Evolutionary conservation across 2,329 filamentous ascomycete species (phyloP), one percentile per base, ranked within the genome.

Genomic region (Cladosporium sphaerospermum): DNA sequence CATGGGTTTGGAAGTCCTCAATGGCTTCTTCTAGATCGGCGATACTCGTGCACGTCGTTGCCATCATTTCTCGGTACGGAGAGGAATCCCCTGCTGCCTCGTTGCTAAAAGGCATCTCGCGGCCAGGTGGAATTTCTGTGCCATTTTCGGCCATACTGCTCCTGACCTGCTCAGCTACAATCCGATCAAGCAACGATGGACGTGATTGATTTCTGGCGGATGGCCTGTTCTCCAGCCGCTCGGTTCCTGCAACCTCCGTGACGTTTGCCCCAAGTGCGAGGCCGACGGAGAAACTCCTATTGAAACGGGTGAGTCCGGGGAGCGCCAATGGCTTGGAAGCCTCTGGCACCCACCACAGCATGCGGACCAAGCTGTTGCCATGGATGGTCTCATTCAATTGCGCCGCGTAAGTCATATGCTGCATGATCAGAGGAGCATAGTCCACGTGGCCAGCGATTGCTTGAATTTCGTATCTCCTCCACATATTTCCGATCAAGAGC

Each of bases 351-450:
- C 90, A 91, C 37, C 91, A 66, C 1, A 97, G 76, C 75, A 92
- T 85, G 45, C 90, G 83, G 3, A 95, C 84, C 14, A 84, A 78
- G 3, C 92, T 92, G 65, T 89, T 91, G 28, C 76, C 75, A 61
- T 96, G 86, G 60, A 95, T 71, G 39, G 57, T 56, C 48, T 56
- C 41, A 31, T 67, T 68, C 1, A 43, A 77, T 47, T 76, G 77
- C 0, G 78, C 78, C 44, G 72, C 75, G 56, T 76, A 78, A 5
- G 78, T 73, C 4, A 91, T 69, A 61, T 91, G 89, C 14, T 82
- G 82, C 19, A 84, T 77, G 14, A 92, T 40, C 31, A 64, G 16
- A 7, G 47, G 4, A 3, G 49, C 36, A 16, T 46, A 37, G 41
- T 52, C 39, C 18, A 37, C 51, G 19, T 40, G 54, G 31, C 19